phyloP scores from a whole-genome alignment of 148 eudicot genomes.

The Chenopodium suecicum region DNA sequence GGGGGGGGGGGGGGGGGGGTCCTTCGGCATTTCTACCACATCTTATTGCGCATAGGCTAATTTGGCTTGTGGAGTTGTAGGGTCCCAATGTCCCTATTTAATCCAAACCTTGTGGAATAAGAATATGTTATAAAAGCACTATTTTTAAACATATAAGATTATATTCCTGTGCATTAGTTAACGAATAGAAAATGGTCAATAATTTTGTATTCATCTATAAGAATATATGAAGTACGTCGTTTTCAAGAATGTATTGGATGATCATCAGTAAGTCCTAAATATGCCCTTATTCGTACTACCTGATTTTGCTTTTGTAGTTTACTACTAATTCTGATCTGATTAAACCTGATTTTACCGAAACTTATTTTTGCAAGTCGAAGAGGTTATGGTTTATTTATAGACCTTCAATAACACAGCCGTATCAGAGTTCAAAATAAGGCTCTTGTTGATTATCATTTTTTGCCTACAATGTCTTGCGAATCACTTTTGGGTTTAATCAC shows the following conservation, averaged over 20 bases:
- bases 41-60: background rate
- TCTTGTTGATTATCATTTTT: too few species aligned
- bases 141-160: background rate
- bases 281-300: background rate
- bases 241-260: background rate
- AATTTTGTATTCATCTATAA: background rate
- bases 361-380: too few species aligned
- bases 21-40: slow-evolving; percentile 2
- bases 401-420: too few species aligned
- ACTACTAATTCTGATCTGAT: background rate
- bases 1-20: background rate
- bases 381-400: background rate
- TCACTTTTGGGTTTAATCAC: too few species aligned
- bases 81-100: background rate
- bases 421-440: too few species aligned
- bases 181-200: background rate
- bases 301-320: background rate
- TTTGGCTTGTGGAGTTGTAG: background rate
- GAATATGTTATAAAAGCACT: background rate
- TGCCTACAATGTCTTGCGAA: too few species aligned
- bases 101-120: background rate
- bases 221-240: background rate
- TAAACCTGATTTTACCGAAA: too few species aligned
- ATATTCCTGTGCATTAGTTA: background rate
- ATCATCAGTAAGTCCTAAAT: background rate